phyloP scores from a whole-genome alignment of 23 red algal species.

The Agarophyton chilense region DNA sequence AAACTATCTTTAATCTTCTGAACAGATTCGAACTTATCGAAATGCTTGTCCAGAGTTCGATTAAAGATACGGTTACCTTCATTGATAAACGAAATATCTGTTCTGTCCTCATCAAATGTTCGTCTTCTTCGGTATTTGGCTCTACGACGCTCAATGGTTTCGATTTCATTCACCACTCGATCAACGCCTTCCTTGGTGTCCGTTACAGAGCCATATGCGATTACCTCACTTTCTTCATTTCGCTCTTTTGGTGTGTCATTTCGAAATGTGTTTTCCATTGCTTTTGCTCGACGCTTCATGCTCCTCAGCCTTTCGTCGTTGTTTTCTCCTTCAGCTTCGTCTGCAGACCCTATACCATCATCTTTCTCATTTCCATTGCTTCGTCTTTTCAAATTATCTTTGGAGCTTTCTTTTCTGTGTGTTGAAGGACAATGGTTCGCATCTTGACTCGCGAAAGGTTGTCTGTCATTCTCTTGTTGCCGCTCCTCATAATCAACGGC shows the following conservation, averaged over 20 bases:
- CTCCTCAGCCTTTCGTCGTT: constrained; percentile 45
- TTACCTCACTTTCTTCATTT: neutral
- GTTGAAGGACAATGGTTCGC: neutral
- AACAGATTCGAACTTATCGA: constrained; percentile 75
- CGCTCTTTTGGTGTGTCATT: neutral
- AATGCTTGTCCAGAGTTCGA: constrained; percentile 62
- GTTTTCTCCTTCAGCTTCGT: constrained; percentile 64
- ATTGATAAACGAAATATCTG: constrained; percentile 81
- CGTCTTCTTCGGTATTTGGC: constrained; percentile 45
- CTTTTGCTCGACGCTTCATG: constrained; percentile 56
- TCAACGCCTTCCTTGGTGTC: constrained; percentile 45
- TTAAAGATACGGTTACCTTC: constrained; percentile 82
- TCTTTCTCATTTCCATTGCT: neutral
- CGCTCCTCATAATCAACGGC: constrained; percentile 51
- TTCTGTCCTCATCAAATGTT: constrained; percentile 64
- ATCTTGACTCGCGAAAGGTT: neutral
- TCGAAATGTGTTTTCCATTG: neutral
- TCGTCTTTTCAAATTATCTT: neutral
- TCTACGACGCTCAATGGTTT: constrained; percentile 40
- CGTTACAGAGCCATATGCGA: constrained; percentile 30
- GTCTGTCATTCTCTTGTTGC: neutral
- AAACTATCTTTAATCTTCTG: constrained; percentile 80
- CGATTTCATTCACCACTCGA: constrained; percentile 66
- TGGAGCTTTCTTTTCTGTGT: neutral
- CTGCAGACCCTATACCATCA: constrained; percentile 36